A percentile compares a stretch with the other conserved stretches of the same genome.
phyloP scores from a whole-genome alignment of 2,329 filamentous ascomycete genomes.

The Colletotrichum camelliae region DNA sequence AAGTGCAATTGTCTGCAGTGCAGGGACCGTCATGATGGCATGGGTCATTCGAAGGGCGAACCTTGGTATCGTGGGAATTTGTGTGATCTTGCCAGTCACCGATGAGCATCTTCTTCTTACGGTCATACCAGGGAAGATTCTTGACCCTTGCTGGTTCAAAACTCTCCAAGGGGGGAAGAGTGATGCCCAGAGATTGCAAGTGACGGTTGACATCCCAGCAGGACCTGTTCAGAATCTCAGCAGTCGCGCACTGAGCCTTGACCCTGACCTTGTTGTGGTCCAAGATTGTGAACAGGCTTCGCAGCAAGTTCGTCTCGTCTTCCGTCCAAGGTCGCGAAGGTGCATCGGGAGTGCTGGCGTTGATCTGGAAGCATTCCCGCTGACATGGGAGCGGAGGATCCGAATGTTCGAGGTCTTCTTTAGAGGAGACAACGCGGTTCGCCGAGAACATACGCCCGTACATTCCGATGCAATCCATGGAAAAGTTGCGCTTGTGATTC shows the following conservation, averaged over 20 bases:
- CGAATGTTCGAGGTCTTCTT: background rate
- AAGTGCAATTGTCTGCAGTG: slow-evolving; percentile 63
- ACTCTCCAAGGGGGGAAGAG: slow-evolving; percentile 29
- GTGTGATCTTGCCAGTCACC: slow-evolving; percentile 63
- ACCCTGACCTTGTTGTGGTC: slow-evolving; percentile 43
- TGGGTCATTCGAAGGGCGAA: slow-evolving; percentile 64
- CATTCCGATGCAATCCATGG: slow-evolving; percentile 42
- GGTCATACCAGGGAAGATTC: slow-evolving; percentile 60
- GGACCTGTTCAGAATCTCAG: slow-evolving; percentile 53
- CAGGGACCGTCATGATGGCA: slow-evolving; percentile 76
- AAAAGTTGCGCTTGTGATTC: slow-evolving; percentile 58
- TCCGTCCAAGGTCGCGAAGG: slow-evolving; percentile 48
- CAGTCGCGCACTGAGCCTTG: slow-evolving; percentile 54
- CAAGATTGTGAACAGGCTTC: slow-evolving; percentile 49
- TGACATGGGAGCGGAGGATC: slow-evolving; percentile 34
- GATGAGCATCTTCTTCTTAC: slow-evolving; percentile 57
- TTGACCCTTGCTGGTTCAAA: slow-evolving; percentile 42
- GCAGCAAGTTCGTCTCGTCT: slow-evolving; percentile 53
- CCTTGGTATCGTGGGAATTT: slow-evolving; percentile 58
- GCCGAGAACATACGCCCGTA: slow-evolving; percentile 20
- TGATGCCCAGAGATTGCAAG: slow-evolving; percentile 43
- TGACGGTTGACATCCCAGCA: slow-evolving; percentile 58
- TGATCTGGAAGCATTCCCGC: slow-evolving; percentile 48
- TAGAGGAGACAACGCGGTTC: slow-evolving; percentile 11
- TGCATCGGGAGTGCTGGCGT: background rate